Evolutionary conservation across 352 stramenopile species (phyloP), one percentile per base, ranked within the genome.

Genomic region (Phytophthora palmivora): DNA sequence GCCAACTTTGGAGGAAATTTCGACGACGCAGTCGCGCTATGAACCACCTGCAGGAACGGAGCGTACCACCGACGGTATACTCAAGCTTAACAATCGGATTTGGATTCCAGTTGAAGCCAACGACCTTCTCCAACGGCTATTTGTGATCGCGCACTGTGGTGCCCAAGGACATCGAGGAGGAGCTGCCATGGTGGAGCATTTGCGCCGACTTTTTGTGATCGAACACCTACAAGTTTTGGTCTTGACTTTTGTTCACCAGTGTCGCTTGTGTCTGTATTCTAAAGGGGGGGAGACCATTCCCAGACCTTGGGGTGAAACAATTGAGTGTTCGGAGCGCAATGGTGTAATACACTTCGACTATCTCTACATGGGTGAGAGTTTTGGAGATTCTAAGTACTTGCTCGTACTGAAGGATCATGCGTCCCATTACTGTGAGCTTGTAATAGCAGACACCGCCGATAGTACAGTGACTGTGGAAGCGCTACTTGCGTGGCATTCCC

Each of bases 401-500:
- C n/a, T n/a, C n/a, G n/a, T n/a, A n/a, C n/a, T n/a, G n/a, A n/a
- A n/a, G n/a, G n/a, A n/a, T n/a, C n/a, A n/a, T n/a, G n/a, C n/a
- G n/a, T n/a, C n/a, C n/a, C n/a, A n/a, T n/a, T n/a, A n/a, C n/a
- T n/a, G n/a, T n/a, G n/a, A n/a, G 7, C 12, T 50, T 7, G n/a
- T 50, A 8, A 16, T 50, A 3, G 24, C 43, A 18, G 24, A 50
- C 24, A 50, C 43, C 1, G 6, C 24, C 7, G 43, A 36, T 21
- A 50, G 43, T 11, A 36, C 0, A 24, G 48, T 38, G 4, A 26
- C 15, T 15, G 52, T 26, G 0, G 67, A 70, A 19, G 65, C 61
- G 0, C 18, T 76, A 2, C 34, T 73, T 4, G 44, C 56, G 0
- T 73, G 65, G 62, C 34, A 69, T 19, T 59, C 32, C 19, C 42